Conservation (phyloP, 352 stramenopile species). For the Pythium folliculosum region DNA sequence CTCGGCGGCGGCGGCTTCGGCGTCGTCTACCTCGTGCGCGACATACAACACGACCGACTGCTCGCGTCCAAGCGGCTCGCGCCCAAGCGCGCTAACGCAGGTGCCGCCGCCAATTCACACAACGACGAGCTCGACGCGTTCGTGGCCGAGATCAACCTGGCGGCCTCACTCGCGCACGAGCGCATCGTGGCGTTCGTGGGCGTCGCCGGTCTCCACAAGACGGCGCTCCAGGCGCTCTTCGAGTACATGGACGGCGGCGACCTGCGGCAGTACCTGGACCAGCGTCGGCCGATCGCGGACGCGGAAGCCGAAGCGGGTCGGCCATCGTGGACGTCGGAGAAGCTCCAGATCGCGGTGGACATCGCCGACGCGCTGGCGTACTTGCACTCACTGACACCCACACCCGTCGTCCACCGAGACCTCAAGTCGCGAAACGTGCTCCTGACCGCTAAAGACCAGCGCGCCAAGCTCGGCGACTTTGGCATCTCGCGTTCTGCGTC, state of each 20-base stretch:
- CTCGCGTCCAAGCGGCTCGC: slow-evolving; percentile 4
- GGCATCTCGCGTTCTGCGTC: too few relatives aligned
- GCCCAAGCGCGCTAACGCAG: neutral
- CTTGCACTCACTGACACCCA: neutral
- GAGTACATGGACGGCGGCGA: slow-evolving; percentile 9
- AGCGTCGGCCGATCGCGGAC: too few relatives aligned
- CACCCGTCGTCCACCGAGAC: too few relatives aligned
- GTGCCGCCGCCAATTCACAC: neutral
- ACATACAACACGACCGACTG: neutral
- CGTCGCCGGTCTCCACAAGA: slow-evolving; percentile 4
- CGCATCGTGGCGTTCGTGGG: slow-evolving; percentile 10
- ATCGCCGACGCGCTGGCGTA: slow-evolving; percentile 11
- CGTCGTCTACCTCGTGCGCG: slow-evolving; percentile 6
- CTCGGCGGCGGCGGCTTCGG: slow-evolving; percentile 5
- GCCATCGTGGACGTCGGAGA: slow-evolving; percentile 3
- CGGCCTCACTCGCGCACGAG: slow-evolving; percentile 1
- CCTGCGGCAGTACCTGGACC: neutral
- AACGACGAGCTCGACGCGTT: slow-evolving; percentile 2
- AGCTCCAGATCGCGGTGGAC: slow-evolving; percentile 14
- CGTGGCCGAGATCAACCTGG: slow-evolving; percentile 1
- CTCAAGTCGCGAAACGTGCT: too few relatives aligned
- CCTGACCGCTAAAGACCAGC: too few relatives aligned
- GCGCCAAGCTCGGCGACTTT: too few relatives aligned
- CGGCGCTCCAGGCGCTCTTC: slow-evolving; percentile 8
- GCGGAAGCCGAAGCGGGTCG: too few relatives aligned